phyloP scores from a whole-genome alignment of 345 rosid genomes.

The Geranium rotundifolium region DNA sequence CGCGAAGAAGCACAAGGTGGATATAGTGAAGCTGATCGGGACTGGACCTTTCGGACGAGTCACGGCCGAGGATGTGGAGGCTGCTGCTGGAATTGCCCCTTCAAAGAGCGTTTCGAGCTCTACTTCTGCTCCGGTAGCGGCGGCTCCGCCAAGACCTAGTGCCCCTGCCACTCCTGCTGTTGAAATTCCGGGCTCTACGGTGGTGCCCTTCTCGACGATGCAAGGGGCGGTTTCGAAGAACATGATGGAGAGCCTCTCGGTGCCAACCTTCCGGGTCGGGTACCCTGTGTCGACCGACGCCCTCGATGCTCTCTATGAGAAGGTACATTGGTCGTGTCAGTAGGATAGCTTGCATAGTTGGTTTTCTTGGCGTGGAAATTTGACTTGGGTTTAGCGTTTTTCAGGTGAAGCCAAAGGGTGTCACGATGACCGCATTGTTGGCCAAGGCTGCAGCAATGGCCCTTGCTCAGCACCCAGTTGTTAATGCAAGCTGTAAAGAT shows the following conservation, averaged over 20 bases:
- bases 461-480: slow-evolving; percentile 83
- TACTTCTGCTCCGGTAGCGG: slow-evolving; percentile 22
- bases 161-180: not conserved
- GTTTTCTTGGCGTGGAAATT: no score
- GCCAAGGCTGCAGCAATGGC: slow-evolving; percentile 98
- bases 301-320: slow-evolving; percentile 71
- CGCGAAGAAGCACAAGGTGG: slow-evolving; percentile 83
- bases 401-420: slow-evolving; percentile 92
- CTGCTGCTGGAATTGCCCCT: slow-evolving; percentile 64
- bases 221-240: slow-evolving; percentile 79
- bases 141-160: slow-evolving; percentile 7
- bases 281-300: slow-evolving; percentile 74
- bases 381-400: no score
- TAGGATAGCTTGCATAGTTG: no score
- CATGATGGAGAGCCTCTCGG: slow-evolving; percentile 77
- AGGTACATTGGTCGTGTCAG: slow-evolving; percentile 26
- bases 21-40: slow-evolving; percentile 48
- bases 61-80: slow-evolving; percentile 66
- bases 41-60: slow-evolving; percentile 78
- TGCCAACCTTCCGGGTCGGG: slow-evolving; percentile 88
- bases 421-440: slow-evolving; percentile 88
- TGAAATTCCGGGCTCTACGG: slow-evolving; percentile 47
- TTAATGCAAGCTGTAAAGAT: slow-evolving; percentile 83
- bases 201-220: slow-evolving; percentile 85
- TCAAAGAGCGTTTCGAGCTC: slow-evolving; percentile 25